Base-by-base conservation (phyloP, 177 flowering plant species). In the Vitis hybrid region DNA sequence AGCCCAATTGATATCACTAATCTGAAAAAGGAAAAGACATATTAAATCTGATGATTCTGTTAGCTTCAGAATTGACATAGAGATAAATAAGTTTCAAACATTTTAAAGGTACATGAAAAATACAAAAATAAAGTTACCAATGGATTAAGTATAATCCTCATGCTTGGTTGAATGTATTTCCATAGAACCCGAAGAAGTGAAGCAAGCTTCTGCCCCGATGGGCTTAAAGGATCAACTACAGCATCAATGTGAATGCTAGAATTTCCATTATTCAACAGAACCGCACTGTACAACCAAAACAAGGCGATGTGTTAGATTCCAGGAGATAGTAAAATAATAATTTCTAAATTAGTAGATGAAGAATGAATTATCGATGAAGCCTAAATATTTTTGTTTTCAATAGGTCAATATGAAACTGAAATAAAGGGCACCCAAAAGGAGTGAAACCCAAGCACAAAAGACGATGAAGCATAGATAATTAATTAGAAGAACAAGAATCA, bases 81-180 rank as follows among this genome's bases (percentile, higher is more conserved):
- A 10, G 9, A 16, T 45, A 16, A 51, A 52, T 11, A 19, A 10
- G 54, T 14, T 18, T 34, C 60, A 57, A 57, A 22, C 3, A 52
- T 61, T 19, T 8, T 2, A 45, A 45, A 71, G 5, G 16, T 15
- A 62, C 5, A 15, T 19, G 45, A 39, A 56, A 50, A 61, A 12
- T 63, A 61, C 34, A 14, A 20, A 52, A 57, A 39, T 11, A 26
- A 55, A 81, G 89, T 82, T 61, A 95, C 99, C 92, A 91, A 14
- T 18, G 99, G 99, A 79, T 95, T 95, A 34, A 95, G 84, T 59
- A 95, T 88, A 75, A 95, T 87, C 71, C 99, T 81, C 97, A 95
- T 90, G 90, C 93, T 95, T 60, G 99, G 96, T 68, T 86, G 90
- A 77, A 86, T 45, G 65, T 77, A 81, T 71, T 88, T 91, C 78